Conservation (phyloP, 2,329 filamentous ascomycete species). For the Fusarium sp. region DNA sequence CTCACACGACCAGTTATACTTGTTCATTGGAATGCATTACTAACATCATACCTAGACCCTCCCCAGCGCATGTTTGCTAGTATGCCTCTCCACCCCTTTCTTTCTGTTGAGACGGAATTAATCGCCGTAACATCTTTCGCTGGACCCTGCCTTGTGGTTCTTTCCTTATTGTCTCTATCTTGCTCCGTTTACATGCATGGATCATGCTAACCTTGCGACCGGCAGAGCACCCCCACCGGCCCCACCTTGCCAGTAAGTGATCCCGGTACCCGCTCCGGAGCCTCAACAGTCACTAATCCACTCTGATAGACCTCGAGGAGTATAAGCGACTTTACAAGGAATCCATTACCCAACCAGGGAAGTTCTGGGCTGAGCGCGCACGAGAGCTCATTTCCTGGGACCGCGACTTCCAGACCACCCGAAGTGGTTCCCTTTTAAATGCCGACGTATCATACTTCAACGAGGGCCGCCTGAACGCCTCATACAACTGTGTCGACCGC, state of each 20-base stretch:
- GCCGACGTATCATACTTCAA: conserved; percentile 96
- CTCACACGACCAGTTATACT: neutral
- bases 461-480: conserved; percentile 93
- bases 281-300: conserved; percentile 46
- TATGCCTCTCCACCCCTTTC: conserved; percentile 56
- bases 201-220: conserved; percentile 54
- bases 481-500: conserved; percentile 96
- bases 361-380: conserved; percentile 90
- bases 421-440: conserved; percentile 77
- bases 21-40: conserved; percentile 23
- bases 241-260: conserved; percentile 72
- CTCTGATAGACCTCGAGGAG: conserved; percentile 68
- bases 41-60: conserved; percentile 61
- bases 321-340: conserved; percentile 79
- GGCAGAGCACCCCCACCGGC: conserved; percentile 76
- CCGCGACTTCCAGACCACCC: conserved; percentile 90
- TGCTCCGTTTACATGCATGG: conserved; percentile 24
- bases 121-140: conserved; percentile 8
- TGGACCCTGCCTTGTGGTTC: conserved; percentile 17
- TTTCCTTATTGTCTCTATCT: conserved; percentile 24
- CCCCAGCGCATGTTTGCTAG: conserved; percentile 75
- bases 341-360: conserved; percentile 88
- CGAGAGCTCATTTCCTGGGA: conserved; percentile 93
- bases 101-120: conserved; percentile 22
- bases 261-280: conserved; percentile 38